Evolutionary conservation across 208 protist genomes (phyloP), one percentile per base, ranked within the genome.

Genomic region (Acanthamoeba healyi): DNA sequence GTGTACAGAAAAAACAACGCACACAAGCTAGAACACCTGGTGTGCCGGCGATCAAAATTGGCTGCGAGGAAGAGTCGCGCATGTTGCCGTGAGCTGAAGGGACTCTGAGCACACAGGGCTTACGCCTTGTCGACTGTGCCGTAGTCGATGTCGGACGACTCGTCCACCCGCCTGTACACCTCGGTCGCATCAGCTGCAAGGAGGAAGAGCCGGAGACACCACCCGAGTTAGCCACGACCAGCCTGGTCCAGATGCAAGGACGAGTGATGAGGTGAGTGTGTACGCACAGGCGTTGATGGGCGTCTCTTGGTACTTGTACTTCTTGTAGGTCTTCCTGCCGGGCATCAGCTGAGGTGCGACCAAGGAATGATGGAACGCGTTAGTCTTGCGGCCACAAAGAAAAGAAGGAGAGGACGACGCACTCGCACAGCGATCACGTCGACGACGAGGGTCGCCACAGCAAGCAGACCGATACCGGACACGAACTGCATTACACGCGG

Each of bases 381-480:
- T 12, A 58, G 36, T 42, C 65, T 15, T n/a, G 65, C 65, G 24
- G 6, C 49, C 22, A 29, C 9, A 29, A 6, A 51, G 51, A 5
- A n/a, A 67, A 22, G 34, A 3, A 44, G 36, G 10, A 24, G 38
- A 77, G 34, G 67, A 44, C n/a, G 38, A 44, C 15, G 29, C 58
- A 84, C 74, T 22, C 88, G 61, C 5, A 93, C 58, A 19, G 88
- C 88, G 19, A 74, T 82, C 7, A 81, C 51, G 40, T 93, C 88
- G 6, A 93, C 88, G 44, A 93, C 34, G 22, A 93, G 42, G 0
- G 88, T 93, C 10, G 88, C 3, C 14, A 93, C 88, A 6, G 88
- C 88, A 6, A 93, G 88, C 42, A 93, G 49, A 61, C 88, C 88
- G 4, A 93, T 42, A 44, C 88, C 88, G 24, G 88, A 93, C 58